phyloP scores from a whole-genome alignment of 2,329 filamentous ascomycete species.

The Paraphoma sp. region DNA sequence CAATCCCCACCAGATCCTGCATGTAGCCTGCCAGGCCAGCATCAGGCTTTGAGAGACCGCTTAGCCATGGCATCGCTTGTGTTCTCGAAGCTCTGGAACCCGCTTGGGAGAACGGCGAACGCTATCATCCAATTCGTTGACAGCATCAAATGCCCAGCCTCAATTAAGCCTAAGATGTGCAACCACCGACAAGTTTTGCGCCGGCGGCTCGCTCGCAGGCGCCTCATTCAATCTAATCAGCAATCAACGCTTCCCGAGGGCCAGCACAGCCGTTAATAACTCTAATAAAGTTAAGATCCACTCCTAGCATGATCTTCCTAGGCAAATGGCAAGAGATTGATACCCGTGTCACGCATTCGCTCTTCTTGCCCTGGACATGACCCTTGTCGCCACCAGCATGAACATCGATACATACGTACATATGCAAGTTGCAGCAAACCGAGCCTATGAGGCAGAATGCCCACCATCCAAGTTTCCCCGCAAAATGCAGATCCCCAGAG shows the following conservation, averaged over 20 bases:
- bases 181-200: conserved; percentile 16
- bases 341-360: conserved; percentile 10
- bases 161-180: conserved; percentile 46
- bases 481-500: conserved; percentile 15
- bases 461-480: conserved; percentile 23
- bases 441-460: conserved; percentile 11
- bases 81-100: conserved; percentile 38
- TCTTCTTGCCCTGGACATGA: conserved; percentile 3
- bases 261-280: conserved; percentile 31
- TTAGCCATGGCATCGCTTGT: conserved; percentile 17
- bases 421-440: conserved; percentile 6
- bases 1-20: conserved; percentile 15
- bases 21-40: conserved; percentile 7
- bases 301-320: conserved; percentile 24
- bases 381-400: conserved; percentile 4
- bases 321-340: conserved; percentile 9
- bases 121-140: conserved; percentile 33
- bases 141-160: conserved; percentile 23
- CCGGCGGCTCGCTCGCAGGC: conserved; percentile 22
- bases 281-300: conserved; percentile 39
- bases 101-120: conserved; percentile 27
- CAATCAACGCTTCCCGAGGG: conserved; percentile 20
- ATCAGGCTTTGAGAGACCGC: conserved; percentile 5
- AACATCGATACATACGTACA: conserved; percentile 12
- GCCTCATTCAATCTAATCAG: conserved; percentile 27